Evolutionary conservation across 495 filamentous ascomycete species (phyloP), one percentile per base, ranked within the genome.

Genomic region (Hypoxylon intermedium): DNA sequence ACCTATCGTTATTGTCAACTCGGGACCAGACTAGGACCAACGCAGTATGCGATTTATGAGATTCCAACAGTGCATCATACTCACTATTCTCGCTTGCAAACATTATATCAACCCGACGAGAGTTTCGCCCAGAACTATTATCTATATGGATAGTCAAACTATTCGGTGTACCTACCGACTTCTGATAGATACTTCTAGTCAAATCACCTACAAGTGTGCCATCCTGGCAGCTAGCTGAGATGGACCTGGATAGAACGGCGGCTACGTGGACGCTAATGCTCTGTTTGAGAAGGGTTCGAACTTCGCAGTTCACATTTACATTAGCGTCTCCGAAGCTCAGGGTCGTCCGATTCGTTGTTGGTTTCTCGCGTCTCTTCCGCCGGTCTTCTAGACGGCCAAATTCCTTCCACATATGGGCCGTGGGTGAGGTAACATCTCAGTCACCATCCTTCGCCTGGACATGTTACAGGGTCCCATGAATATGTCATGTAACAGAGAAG

Each of bases 401-500:
- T 31, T 42, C 36, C 34, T 43, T 48, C 15, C 12, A 30, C 40
- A 20, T 42, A 15, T 56, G 28, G 41, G 56, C 13, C 34, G 34
- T 9, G 30, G 46, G 34, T 37, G 47, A 65, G 38, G 56, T 65
- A 47, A 65, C 55, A 49, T 49, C 51, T 56, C 41, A 15, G 47
- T 24, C 34, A 42, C 45, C 55, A 55, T 46, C 55, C 54, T 37
- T 51, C 33, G 30, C 50, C 31, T 46, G 24, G 34, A 55, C 13
- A 6, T 46, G 24, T 46, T 51, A 33, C 55, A 55, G 34, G 45
- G 16, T 5, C 38, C 34, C 36, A 26, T 19, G 45, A 47, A 41
- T 60, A 36, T 57, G 46, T 60, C 50, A 53, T 65, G 51, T 60
- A 58, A 65, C 56, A 55, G 62, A 60, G 33, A 47, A 57, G 56